A percentile compares a stretch with the other conserved stretches of the same genome.
phyloP scores from a whole-genome alignment of 2,329 filamentous ascomycete genomes.

The Colletotrichum ledebouriae region DNA sequence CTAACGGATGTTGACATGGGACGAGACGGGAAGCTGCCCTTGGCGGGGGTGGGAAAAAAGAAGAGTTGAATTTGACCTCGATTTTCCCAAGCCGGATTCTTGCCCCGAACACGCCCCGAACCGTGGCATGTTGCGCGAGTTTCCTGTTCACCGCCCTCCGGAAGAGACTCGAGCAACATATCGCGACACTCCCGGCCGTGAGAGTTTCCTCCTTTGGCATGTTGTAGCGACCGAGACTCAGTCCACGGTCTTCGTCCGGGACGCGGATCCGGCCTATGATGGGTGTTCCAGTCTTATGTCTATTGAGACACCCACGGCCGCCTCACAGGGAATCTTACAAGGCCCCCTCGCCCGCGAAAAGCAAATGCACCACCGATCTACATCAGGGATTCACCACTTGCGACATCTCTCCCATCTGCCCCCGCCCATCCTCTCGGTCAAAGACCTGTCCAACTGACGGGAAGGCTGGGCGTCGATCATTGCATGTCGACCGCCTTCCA shows the following conservation, averaged over 20 bases:
- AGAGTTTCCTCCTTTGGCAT: conserved; percentile 23
- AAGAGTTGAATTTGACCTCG: not conserved
- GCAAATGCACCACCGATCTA: conserved; percentile 27
- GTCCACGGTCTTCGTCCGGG: conserved; percentile 9
- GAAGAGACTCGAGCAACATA: not conserved
- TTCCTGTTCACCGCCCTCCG: conserved; percentile 1
- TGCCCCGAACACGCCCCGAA: not conserved
- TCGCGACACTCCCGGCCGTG: conserved; percentile 1
- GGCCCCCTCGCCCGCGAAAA: conserved; percentile 6
- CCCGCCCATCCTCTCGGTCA: conserved; percentile 8
- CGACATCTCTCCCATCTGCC: too few relatives aligned
- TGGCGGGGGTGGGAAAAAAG: not conserved
- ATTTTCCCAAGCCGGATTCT: not conserved
- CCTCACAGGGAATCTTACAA: conserved; percentile 6
- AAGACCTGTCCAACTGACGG: not conserved
- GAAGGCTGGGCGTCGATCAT: conserved; percentile 17
- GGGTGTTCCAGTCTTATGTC: not conserved
- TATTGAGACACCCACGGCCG: conserved; percentile 24
- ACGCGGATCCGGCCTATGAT: conserved; percentile 30
- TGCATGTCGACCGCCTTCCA: conserved; percentile 3
- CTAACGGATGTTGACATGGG: conserved; percentile 6
- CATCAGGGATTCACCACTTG: conserved; percentile 26
- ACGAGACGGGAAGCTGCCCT: conserved; percentile 8
- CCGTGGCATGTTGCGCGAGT: not conserved
- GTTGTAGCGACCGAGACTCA: conserved; percentile 6